These are phyloP conservation scores for Clavaria fumosa DNA, from an alignment of 768 basidiomycete genomes.

Conservation along the genomic window DNA sequence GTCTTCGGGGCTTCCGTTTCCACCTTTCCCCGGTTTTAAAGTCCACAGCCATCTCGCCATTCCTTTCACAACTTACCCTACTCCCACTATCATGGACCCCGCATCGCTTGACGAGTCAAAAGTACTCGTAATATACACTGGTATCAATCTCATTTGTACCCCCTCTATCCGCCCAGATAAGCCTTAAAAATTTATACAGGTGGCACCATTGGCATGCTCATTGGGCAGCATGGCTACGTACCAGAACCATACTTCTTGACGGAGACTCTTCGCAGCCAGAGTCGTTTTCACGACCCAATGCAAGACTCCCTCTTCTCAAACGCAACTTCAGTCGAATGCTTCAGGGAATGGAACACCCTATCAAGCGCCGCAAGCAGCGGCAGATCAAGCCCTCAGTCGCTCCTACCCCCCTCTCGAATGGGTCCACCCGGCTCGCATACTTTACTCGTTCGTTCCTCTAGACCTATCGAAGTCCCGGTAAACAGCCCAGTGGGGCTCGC, in stretches of 20 bases:
- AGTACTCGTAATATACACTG: slow-evolving; percentile 75
- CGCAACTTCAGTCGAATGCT: slow-evolving; percentile 63
- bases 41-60: too few species aligned
- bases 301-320: slow-evolving; percentile 80
- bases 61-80: too few species aligned
- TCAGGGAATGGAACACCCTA: slow-evolving; percentile 66
- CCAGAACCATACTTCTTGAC: slow-evolving; percentile 83
- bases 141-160: too few species aligned
- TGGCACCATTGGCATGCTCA: slow-evolving; percentile 83
- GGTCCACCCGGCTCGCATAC: slow-evolving; percentile 19
- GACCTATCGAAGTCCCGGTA: slow-evolving; percentile 40
- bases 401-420: slow-evolving; percentile 7
- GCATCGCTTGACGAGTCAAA: slow-evolving; percentile 40
- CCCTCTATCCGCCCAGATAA: too few species aligned
- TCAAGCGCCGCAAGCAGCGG: too few species aligned
- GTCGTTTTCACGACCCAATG: slow-evolving; percentile 82
- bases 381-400: slow-evolving; percentile 31
- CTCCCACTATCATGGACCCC: too few species aligned
- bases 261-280: slow-evolving; percentile 67
- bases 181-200: too few species aligned
- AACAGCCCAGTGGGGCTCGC: slow-evolving; percentile 19
- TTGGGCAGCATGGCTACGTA: slow-evolving; percentile 60
- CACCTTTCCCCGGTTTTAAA: not conserved
- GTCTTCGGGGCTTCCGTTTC: not conserved
- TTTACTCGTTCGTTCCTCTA: slow-evolving; percentile 49